Conservation (phyloP, 176 grass and related monocot genomes). For the Cenchrus purpureus region DNA sequence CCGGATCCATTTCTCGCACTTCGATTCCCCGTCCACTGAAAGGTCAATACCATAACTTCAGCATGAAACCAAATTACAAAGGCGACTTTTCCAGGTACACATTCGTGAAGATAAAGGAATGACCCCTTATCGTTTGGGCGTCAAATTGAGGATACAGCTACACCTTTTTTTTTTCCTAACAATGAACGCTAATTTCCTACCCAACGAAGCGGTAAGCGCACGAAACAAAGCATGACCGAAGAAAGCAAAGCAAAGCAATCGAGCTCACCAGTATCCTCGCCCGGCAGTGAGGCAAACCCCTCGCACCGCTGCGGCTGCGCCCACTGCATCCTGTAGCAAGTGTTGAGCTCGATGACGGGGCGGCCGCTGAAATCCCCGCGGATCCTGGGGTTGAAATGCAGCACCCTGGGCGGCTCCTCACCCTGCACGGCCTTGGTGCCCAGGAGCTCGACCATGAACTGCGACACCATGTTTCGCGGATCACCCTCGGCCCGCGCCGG, state of each 20-base stretch:
- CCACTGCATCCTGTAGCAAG: conserved; percentile 97
- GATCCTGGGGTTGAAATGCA: conserved; percentile 89
- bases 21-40: conserved; percentile 77
- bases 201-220: not conserved
- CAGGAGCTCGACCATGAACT: conserved; percentile 88
- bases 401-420: conserved; percentile 83
- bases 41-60: not conserved
- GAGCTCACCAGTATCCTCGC: conserved; percentile 62
- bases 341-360: conserved; percentile 86
- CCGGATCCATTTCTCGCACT: conserved; percentile 78
- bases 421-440: conserved; percentile 83
- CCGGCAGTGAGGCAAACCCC: conserved; percentile 47
- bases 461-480: conserved; percentile 47
- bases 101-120: conserved; percentile 7
- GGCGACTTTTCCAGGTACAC: not conserved
- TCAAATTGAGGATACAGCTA: not conserved
- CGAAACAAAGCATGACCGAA: not conserved
- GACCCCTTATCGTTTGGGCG: too few species aligned
- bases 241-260: not conserved
- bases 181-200: not conserved
- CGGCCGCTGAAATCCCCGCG: conserved; percentile 69
- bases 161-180: not conserved
- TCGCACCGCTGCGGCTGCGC: conserved; percentile 75
- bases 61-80: not conserved
- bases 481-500: conserved; percentile 32